phyloP scores from a whole-genome alignment of 345 rosid genomes.

The Rhodamnia argentea region DNA sequence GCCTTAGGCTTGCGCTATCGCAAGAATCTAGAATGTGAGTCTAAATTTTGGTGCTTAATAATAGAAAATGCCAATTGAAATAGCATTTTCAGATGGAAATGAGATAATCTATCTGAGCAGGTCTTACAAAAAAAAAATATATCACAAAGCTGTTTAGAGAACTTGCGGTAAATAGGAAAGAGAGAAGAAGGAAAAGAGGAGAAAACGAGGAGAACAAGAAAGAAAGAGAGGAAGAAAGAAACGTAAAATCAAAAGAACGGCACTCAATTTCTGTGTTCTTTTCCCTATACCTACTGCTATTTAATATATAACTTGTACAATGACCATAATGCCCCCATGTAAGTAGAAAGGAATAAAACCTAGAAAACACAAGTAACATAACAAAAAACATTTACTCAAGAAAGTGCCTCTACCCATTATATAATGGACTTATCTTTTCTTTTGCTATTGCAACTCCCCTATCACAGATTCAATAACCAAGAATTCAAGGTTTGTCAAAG shows the following conservation, averaged over 20 bases:
- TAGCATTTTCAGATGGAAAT: not conserved
- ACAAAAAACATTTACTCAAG: not conserved
- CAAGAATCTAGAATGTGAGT: not conserved
- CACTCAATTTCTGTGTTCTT: too few species aligned
- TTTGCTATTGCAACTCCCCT: not conserved
- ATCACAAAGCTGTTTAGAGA: too few species aligned
- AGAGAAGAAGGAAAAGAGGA: too few species aligned
- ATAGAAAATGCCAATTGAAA: not conserved
- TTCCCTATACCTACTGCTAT: too few species aligned
- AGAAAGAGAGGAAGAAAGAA: too few species aligned
- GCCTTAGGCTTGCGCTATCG: not conserved
- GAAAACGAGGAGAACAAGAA: too few species aligned
- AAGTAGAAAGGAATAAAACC: too few species aligned
- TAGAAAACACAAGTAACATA: too few species aligned
- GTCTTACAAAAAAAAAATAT: not conserved
- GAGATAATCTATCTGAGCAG: not conserved
- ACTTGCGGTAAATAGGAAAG: too few species aligned
- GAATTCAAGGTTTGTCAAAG: not conserved
- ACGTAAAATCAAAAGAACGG: too few species aligned
- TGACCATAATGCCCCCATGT: too few species aligned
- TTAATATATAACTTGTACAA: too few species aligned
- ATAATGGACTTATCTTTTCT: not conserved
- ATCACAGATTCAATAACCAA: not conserved
- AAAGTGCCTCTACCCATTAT: not conserved
- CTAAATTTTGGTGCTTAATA: not conserved